Conservation (phyloP, 805 yeast genomes). For the Saccharomyces eubayanus region DNA sequence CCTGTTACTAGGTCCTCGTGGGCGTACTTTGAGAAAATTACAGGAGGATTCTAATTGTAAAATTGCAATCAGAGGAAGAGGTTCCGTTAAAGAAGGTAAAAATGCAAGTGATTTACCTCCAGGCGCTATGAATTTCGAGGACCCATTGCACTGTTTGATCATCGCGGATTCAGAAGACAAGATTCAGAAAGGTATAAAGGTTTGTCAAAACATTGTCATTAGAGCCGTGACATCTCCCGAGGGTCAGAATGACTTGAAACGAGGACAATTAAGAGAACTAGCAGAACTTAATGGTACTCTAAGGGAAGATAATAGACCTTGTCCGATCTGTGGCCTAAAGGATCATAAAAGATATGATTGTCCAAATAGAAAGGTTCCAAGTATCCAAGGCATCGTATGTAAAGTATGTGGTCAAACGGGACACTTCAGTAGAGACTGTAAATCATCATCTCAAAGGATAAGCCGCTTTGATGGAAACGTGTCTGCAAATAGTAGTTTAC, state of each 20-base stretch:
- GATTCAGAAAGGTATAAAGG: slow-evolving; percentile 62
- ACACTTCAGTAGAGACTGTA: slow-evolving; percentile 83
- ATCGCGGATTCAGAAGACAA: slow-evolving; percentile 76
- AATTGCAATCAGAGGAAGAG: slow-evolving; percentile 88
- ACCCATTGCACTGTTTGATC: slow-evolving; percentile 81
- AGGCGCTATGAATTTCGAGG: slow-evolving; percentile 52
- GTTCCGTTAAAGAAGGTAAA: slow-evolving; percentile 91
- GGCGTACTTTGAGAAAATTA: slow-evolving; percentile 72
- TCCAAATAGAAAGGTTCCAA: slow-evolving; percentile 46
- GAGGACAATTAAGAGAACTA: slow-evolving; percentile 83
- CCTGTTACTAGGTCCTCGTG: slow-evolving; percentile 87
- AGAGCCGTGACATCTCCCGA: slow-evolving; percentile 85
- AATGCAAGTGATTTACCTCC: slow-evolving; percentile 40
- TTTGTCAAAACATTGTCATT: slow-evolving; percentile 67
- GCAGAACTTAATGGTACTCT: slow-evolving; percentile 93
- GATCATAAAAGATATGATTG: slow-evolving; percentile 63
- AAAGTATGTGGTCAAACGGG: slow-evolving; percentile 74
- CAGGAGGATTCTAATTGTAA: slow-evolving; percentile 83
- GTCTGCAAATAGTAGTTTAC: neutral
- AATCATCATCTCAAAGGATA: neutral
- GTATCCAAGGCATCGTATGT: slow-evolving; percentile 52
- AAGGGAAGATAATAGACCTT: slow-evolving; percentile 65
- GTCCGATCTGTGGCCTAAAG: slow-evolving; percentile 54
- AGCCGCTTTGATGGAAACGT: neutral
- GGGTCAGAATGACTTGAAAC: slow-evolving; percentile 84